A percentile compares a stretch with the other conserved stretches of the same genome.
These are phyloP conservation scores for Nemania serpens DNA, from an alignment of 2,329 filamentous ascomycete species.

Conservation along the genomic window DNA sequence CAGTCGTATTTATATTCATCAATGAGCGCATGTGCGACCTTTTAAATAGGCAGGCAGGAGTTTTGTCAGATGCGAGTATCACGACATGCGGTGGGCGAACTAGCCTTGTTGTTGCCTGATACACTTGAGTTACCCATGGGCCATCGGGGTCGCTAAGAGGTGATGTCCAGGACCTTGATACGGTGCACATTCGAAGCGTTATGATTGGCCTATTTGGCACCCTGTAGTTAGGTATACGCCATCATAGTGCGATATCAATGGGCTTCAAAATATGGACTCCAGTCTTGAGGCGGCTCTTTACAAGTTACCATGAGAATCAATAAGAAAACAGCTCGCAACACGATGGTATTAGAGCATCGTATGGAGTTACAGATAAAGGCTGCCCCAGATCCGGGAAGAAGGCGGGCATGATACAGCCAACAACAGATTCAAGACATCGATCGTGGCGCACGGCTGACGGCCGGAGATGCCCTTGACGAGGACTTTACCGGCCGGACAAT, in stretches of 20 bases:
- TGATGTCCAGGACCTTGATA: too few species aligned
- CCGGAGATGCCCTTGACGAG: conserved; percentile 2
- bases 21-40: not conserved
- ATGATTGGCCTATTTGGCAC: too few species aligned
- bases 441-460: not conserved
- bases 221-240: too few species aligned
- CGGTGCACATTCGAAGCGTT: too few species aligned
- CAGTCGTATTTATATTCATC: conserved; percentile 21
- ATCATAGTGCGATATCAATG: not conserved
- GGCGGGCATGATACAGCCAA: not conserved
- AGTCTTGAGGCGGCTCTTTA: too few species aligned
- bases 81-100: not conserved
- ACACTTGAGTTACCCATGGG: too few species aligned
- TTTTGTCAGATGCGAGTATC: conserved; percentile 11
- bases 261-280: too few species aligned
- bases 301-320: not conserved
- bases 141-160: too few species aligned
- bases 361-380: not conserved
- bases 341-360: too few species aligned
- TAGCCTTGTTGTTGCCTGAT: too few species aligned
- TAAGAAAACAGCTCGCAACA: not conserved
- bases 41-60: not conserved
- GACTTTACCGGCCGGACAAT: not conserved
- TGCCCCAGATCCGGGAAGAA: not conserved
- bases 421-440: not conserved